Percentiles rank a stretch among this genome's conserved stretches.
Conservation (phyloP, 176 grass and related monocot species). For the Coix lacrymajobi region DNA sequence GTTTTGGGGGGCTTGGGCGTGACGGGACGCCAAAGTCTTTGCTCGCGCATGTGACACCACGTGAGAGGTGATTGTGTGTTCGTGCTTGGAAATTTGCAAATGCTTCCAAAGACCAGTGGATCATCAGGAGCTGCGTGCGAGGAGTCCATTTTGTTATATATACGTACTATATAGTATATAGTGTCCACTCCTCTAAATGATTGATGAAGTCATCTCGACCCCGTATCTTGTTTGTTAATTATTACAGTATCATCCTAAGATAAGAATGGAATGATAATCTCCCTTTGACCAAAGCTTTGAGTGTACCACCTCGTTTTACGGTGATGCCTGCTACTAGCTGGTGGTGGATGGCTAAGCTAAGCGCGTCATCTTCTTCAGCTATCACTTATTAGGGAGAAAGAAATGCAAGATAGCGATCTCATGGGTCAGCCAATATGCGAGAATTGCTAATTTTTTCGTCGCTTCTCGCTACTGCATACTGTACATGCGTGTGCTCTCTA, state of each 20-base stretch:
- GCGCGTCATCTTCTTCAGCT: background rate
- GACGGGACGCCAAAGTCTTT: slow-evolving; percentile 3
- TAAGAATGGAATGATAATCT: background rate
- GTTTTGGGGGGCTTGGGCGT: background rate
- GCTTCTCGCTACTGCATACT: background rate
- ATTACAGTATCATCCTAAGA: background rate
- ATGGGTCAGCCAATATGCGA: background rate
- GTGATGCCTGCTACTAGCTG: background rate
- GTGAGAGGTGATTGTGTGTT: slow-evolving; percentile 32
- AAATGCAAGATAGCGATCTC: background rate
- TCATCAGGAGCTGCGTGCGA: background rate
- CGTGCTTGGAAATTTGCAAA: background rate
- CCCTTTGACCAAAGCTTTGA: background rate
- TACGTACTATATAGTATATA: no score
- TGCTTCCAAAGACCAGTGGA: background rate
- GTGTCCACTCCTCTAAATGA: background rate
- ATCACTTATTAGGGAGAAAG: background rate
- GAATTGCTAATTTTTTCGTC: background rate
- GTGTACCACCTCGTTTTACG: background rate
- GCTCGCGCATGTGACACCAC: slow-evolving; percentile 25
- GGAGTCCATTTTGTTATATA: background rate
- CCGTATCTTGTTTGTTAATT: background rate
- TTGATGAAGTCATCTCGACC: background rate
- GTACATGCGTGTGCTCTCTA: background rate
- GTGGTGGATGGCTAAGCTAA: background rate